These are phyloP conservation scores for Alternaria metachromatica DNA, from an alignment of 2,329 filamentous ascomycete species.

Conservation along the genomic window DNA sequence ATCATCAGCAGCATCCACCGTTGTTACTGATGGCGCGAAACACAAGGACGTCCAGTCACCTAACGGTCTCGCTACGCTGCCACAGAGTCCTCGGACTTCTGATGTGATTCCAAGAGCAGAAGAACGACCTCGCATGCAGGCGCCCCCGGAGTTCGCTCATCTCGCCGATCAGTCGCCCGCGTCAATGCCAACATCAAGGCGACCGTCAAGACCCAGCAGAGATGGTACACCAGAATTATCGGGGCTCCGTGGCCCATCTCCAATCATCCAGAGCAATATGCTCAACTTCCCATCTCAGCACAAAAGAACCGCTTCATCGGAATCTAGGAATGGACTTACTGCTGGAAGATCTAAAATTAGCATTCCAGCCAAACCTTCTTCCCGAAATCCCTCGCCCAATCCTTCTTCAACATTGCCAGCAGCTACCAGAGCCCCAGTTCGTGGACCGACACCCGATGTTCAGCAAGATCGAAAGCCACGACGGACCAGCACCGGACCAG, in stretches of 20 bases:
- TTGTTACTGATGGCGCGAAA: constrained; percentile 61
- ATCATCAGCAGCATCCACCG: constrained; percentile 73
- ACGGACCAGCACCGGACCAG: constrained; percentile 36
- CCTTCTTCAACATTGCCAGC: constrained; percentile 40
- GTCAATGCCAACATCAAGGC: constrained; percentile 54
- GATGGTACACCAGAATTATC: constrained; percentile 55
- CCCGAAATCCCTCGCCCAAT: constrained; percentile 48
- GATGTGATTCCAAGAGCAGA: constrained; percentile 3
- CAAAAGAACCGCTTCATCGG: constrained; percentile 58
- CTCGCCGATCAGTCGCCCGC: constrained; percentile 67
- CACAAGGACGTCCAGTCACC: constrained; percentile 49
- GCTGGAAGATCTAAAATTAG: constrained; percentile 32
- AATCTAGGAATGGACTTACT: constrained; percentile 41
- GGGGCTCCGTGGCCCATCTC: constrained; percentile 56
- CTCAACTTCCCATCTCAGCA: constrained; percentile 57
- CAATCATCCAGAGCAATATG: constrained; percentile 65
- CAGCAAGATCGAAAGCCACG: constrained; percentile 42
- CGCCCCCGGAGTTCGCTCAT: constrained; percentile 55
- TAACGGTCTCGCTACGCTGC: constrained; percentile 40
- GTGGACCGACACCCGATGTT: constrained; percentile 51
- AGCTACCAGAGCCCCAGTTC: constrained; percentile 31
- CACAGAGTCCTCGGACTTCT: constrained; percentile 60
- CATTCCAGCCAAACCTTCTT: constrained; percentile 41
- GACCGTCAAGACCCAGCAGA: constrained; percentile 54
- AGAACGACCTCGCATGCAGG: constrained; percentile 31